Percentiles rank a stretch among this genome's conserved stretches.
phyloP scores from a whole-genome alignment of 2,329 filamentous ascomycete species.

The Ceratocystis smalleyi region DNA sequence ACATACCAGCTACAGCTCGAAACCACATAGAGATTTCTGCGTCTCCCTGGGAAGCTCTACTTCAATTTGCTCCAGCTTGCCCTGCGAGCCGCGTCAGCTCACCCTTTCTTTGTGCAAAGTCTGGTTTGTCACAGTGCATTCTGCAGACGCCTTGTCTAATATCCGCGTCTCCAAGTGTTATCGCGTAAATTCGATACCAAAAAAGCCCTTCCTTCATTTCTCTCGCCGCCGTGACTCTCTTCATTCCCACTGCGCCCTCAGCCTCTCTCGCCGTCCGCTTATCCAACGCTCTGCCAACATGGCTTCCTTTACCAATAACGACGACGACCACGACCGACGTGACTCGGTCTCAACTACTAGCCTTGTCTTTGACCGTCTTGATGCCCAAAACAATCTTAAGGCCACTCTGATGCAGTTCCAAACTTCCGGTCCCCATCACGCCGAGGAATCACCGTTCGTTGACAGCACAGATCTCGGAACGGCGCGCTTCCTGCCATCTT shows the following conservation, averaged over 20 bases:
- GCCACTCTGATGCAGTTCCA: background rate
- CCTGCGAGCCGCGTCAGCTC: background rate
- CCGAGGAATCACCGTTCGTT: constrained; percentile 10
- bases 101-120: background rate
- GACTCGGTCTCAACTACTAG: constrained; percentile 69
- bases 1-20: too few species aligned
- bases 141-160: background rate
- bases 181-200: too few species aligned
- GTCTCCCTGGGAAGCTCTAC: background rate
- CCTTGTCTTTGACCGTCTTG: constrained; percentile 62
- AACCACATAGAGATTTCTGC: background rate
- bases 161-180: background rate
- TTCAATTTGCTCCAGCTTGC: background rate
- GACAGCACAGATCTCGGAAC: constrained; percentile 31
- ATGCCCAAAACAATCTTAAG: constrained; percentile 30
- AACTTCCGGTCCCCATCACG: constrained; percentile 2
- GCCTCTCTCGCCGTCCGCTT: background rate
- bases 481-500: constrained; percentile 33
- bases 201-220: background rate
- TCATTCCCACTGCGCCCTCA: background rate
- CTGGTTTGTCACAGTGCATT: background rate
- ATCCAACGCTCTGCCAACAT: background rate
- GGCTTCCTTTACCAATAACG: background rate
- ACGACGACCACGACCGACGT: constrained; percentile 22
- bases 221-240: background rate